phyloP scores from a whole-genome alignment of 2,329 filamentous ascomycete species.

The Pezicula carpinea region DNA sequence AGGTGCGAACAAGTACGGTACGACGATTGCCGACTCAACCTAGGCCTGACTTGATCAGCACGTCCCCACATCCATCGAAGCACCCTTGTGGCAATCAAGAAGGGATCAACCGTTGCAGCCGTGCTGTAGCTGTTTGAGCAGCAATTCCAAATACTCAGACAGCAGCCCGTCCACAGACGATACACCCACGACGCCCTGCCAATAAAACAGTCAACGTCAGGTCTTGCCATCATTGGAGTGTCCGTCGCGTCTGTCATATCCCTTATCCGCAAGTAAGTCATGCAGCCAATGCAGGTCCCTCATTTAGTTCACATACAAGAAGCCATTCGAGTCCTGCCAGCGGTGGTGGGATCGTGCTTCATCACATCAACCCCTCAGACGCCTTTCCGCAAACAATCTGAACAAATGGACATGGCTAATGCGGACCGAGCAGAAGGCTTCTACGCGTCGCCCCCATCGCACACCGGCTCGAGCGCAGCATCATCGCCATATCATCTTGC shows the following conservation, averaged over 20 bases:
- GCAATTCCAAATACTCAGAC: not conserved
- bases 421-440: not conserved
- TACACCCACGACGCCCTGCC: too few species aligned
- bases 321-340: conserved; percentile 1
- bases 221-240: too few species aligned
- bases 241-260: too few species aligned
- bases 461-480: not conserved
- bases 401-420: not conserved
- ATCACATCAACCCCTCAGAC: not conserved
- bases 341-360: not conserved
- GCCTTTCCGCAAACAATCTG: not conserved
- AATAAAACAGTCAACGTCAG: too few species aligned
- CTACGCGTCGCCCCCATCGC: not conserved
- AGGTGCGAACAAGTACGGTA: too few species aligned
- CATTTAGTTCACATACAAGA: not conserved
- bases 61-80: not conserved
- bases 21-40: too few species aligned
- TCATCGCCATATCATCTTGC: conserved; percentile 6
- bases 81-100: not conserved
- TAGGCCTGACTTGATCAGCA: too few species aligned
- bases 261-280: not conserved
- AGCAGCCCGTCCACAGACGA: not conserved
- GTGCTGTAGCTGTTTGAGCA: not conserved
- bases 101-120: not conserved
- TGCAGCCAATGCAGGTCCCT: not conserved